These are phyloP conservation scores for Pistacia vera DNA, from an alignment of 345 rosid genomes.

Conservation along the genomic window DNA sequence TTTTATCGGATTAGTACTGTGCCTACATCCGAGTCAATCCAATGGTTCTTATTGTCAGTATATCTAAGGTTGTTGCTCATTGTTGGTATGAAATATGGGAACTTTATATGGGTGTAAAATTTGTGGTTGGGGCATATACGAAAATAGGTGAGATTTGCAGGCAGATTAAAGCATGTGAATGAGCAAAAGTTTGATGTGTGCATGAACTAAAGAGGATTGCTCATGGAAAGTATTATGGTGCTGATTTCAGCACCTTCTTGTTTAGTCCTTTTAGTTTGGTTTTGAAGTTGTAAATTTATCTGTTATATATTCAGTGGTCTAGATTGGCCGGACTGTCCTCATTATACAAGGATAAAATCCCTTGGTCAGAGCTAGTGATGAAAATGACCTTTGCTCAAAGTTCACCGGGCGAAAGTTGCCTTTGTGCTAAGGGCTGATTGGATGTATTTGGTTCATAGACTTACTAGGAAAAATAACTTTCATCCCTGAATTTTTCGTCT, in stretches of 20 bases:
- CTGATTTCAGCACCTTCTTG: constrained; percentile 6
- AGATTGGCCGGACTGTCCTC: constrained; percentile 1
- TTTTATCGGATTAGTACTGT: too few species aligned
- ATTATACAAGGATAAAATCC: neutral
- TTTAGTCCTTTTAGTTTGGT: neutral
- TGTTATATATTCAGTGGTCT: neutral
- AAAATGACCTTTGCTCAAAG: constrained; percentile 25
- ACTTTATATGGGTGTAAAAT: too few species aligned
- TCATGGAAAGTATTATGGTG: constrained; percentile 25
- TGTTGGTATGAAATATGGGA: too few species aligned
- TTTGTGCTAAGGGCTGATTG: constrained; percentile 18
- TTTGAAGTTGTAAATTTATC: neutral
- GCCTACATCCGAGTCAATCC: neutral
- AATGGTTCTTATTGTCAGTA: neutral
- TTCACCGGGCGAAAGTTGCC: constrained; percentile 8
- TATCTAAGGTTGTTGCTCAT: too few species aligned
- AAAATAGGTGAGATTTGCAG: constrained; percentile 16
- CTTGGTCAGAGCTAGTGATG: constrained; percentile 12
- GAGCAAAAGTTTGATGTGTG: neutral
- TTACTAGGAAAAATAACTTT: neutral
- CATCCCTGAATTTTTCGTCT: neutral
- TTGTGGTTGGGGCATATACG: too few species aligned
- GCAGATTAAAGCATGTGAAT: constrained; percentile 17
- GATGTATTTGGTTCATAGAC: constrained; percentile 13
- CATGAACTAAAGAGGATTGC: constrained; percentile 20